phyloP scores from a whole-genome alignment of 768 basidiomycete species.

The Hebeloma cylindrosporum region DNA sequence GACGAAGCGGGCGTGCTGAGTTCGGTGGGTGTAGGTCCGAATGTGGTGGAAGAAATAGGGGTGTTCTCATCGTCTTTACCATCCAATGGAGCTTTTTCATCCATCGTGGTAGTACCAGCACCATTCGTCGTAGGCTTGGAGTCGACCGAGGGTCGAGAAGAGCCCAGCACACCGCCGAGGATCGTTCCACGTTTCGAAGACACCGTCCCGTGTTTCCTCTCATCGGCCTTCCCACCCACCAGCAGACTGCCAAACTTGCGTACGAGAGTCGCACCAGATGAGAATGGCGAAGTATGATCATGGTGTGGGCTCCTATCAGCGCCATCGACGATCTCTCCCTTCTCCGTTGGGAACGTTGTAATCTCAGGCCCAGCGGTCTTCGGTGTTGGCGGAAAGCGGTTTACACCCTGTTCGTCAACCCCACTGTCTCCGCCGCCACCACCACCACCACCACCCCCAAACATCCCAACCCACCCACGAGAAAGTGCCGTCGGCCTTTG shows the following conservation, averaged over 20 bases:
- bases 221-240: slow-evolving; percentile 42
- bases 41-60: slow-evolving; percentile 19
- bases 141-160: slow-evolving; percentile 31
- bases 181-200: slow-evolving; percentile 51
- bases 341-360: slow-evolving; percentile 51
- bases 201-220: slow-evolving; percentile 34
- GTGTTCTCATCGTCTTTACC: slow-evolving; percentile 27
- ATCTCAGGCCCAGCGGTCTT: slow-evolving; percentile 69
- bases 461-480: slow-evolving; percentile 61
- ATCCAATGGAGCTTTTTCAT: slow-evolving; percentile 30
- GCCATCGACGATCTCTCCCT: slow-evolving; percentile 37
- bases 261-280: slow-evolving; percentile 71
- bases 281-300: slow-evolving; percentile 37
- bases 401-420: slow-evolving; percentile 43
- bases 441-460: slow-evolving; percentile 45
- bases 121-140: slow-evolving; percentile 18
- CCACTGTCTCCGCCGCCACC: slow-evolving; percentile 22
- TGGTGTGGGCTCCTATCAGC: slow-evolving; percentile 31
- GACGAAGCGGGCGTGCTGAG: slow-evolving; percentile 7
- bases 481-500: slow-evolving; percentile 59
- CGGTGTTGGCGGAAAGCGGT: slow-evolving; percentile 39
- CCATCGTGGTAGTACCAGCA: too few species aligned
- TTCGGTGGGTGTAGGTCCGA: slow-evolving; percentile 7
- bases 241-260: slow-evolving; percentile 75
- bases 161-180: slow-evolving; percentile 31